Conservation (phyloP, 345 rosid genomes). For the Populus pruinosa region DNA sequence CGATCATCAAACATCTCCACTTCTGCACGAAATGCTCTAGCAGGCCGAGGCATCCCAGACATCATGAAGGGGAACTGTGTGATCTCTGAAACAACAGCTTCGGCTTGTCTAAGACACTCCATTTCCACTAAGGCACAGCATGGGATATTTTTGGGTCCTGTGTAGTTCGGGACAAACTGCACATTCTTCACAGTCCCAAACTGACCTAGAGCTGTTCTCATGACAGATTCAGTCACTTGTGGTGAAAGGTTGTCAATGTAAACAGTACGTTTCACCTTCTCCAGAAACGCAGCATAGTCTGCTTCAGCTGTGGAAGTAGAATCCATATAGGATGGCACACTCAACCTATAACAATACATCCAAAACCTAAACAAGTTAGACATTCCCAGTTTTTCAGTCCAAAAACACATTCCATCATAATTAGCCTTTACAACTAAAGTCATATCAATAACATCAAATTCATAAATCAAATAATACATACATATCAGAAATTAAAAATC, state of each 20-base stretch:
- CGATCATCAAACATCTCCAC: constrained; percentile 62
- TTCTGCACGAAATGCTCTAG: constrained; percentile 56
- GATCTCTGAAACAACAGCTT: constrained; percentile 23
- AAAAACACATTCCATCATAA: background rate
- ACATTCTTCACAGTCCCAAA: constrained; percentile 59
- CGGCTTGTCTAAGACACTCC: constrained; percentile 39
- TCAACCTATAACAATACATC: background rate
- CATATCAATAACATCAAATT: background rate
- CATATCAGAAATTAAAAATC: background rate
- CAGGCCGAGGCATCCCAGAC: constrained; percentile 85
- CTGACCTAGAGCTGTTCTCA: constrained; percentile 59
- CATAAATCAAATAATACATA: background rate
- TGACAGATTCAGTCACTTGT: constrained; percentile 44
- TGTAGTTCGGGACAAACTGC: constrained; percentile 54
- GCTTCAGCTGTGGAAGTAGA: constrained; percentile 12
- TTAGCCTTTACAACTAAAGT: background rate
- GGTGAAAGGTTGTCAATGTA: constrained; percentile 72
- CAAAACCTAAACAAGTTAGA: background rate
- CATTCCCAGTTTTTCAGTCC: background rate
- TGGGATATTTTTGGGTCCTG: constrained; percentile 35
- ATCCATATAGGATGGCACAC: background rate
- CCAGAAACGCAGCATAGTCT: constrained; percentile 49
- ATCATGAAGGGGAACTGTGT: constrained; percentile 62
- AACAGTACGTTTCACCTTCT: constrained; percentile 64
- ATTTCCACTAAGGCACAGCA: constrained; percentile 66